Percentiles rank a stretch among this genome's conserved stretches.
These are phyloP conservation scores for Penicillium palitans DNA, from an alignment of 2,329 filamentous ascomycete genomes.

Conservation along the genomic window DNA sequence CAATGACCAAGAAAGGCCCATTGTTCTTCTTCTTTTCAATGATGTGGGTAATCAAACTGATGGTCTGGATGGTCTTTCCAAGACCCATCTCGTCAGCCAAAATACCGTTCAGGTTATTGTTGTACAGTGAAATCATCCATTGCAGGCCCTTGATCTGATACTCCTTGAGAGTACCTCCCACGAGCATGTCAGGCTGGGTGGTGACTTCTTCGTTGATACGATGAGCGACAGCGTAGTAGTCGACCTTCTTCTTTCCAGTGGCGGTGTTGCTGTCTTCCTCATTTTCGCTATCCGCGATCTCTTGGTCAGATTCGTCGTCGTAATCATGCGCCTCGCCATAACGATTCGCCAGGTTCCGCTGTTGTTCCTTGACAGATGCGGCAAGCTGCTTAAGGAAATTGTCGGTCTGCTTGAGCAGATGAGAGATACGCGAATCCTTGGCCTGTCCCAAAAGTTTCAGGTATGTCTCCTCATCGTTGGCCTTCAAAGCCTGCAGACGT, in stretches of 20 bases:
- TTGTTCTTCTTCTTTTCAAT: conserved; percentile 92
- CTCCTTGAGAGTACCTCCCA: conserved; percentile 91
- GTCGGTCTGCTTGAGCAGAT: conserved; percentile 93
- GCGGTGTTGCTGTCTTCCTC: conserved; percentile 57
- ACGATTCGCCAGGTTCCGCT: conserved; percentile 75
- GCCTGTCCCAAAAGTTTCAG: conserved; percentile 96
- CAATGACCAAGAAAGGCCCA: conserved; percentile 93
- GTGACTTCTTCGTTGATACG: conserved; percentile 90
- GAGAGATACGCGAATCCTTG: conserved; percentile 98
- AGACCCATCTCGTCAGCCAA: conserved; percentile 99
- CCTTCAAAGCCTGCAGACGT: conserved; percentile 97
- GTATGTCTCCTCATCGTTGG: conserved; percentile 98
- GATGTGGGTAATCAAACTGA: conserved; percentile 93
- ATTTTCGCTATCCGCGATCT: conserved; percentile 67
- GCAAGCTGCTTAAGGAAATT: conserved; percentile 96
- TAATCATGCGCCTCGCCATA: conserved; percentile 67
- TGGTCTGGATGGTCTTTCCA: conserved; percentile 98
- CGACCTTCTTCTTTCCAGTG: conserved; percentile 71
- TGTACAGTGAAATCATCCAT: conserved; percentile 99
- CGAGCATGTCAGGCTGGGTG: conserved; percentile 77
- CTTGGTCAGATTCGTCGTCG: conserved; percentile 64
- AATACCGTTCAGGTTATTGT: conserved; percentile 99
- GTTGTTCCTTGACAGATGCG: conserved; percentile 89
- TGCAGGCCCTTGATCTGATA: conserved; percentile 98
- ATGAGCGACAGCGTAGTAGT: conserved; percentile 98